Evolutionary conservation across 2,329 filamentous ascomycete species (phyloP).

Genomic region (Pseudogymnoascus sp.): DNA sequence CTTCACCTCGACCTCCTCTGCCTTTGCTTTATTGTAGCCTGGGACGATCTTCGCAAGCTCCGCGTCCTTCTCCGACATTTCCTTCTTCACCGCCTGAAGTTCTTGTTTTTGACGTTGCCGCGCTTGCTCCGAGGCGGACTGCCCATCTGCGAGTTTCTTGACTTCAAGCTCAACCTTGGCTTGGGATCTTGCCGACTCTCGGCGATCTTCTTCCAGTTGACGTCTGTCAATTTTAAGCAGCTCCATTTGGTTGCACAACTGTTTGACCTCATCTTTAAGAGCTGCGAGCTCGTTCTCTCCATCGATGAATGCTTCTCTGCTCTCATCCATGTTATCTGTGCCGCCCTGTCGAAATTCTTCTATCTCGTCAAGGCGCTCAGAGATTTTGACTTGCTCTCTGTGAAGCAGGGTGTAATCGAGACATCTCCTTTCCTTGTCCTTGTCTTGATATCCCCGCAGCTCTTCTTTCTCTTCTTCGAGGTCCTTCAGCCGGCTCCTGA

Average conservation of each 20-base stretch:
- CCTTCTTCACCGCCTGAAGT: conserved; percentile 61
- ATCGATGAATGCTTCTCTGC: conserved; percentile 65
- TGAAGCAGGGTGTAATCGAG: conserved; percentile 93
- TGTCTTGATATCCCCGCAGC: conserved; percentile 85
- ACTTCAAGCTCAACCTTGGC: conserved; percentile 83
- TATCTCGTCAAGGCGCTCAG: conserved; percentile 70
- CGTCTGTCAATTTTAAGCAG: conserved; percentile 76
- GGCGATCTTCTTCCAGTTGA: conserved; percentile 84
- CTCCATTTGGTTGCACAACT: conserved; percentile 74
- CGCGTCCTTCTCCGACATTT: conserved; percentile 68
- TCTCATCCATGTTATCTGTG: conserved; percentile 75
- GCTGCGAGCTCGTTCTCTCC: conserved; percentile 72
- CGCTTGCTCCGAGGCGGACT: conserved; percentile 67
- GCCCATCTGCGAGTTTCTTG: conserved; percentile 75
- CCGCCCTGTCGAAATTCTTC: conserved; percentile 76
- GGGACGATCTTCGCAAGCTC: conserved; percentile 72
- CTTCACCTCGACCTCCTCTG: conserved; percentile 63
- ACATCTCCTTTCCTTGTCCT: conserved; percentile 84
- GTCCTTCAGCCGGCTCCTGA: conserved; percentile 81
- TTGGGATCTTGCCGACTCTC: conserved; percentile 68
- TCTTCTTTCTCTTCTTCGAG: conserved; percentile 97
- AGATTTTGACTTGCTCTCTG: conserved; percentile 74
- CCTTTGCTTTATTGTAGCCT: conserved; percentile 64
- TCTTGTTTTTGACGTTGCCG: conserved; percentile 65
- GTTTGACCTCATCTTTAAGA: conserved; percentile 71